These are phyloP conservation scores for Candida coleopterorum DNA, from an alignment of 805 yeast species.

Conservation along the genomic window DNA sequence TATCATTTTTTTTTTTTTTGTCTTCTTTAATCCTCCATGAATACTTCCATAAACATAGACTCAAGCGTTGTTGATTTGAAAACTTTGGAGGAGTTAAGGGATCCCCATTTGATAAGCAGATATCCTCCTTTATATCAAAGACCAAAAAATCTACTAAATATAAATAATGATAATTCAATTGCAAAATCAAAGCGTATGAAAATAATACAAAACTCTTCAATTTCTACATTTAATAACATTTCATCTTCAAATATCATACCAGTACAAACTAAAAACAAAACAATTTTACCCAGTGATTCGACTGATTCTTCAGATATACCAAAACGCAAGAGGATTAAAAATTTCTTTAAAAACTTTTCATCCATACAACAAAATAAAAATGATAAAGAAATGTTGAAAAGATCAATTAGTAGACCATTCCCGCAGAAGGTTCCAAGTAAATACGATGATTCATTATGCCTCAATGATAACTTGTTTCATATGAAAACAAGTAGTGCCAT, in stretches of 20 bases:
- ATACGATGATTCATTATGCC: neutral
- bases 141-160: neutral
- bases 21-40: conserved; percentile 1
- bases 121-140: conserved; percentile 10
- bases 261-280: neutral
- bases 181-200: neutral
- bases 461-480: neutral
- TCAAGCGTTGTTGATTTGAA: conserved; percentile 9
- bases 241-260: neutral
- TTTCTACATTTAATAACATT: neutral
- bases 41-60: neutral
- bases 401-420: conserved; percentile 2
- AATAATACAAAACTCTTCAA: neutral
- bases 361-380: neutral
- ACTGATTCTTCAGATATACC: neutral
- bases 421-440: neutral
- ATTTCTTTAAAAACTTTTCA: conserved; percentile 3
- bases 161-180: neutral
- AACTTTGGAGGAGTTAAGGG: conserved; percentile 11
- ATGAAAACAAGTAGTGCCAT: conserved; percentile 3
- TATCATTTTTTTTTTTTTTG: too few relatives aligned
- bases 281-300: neutral
- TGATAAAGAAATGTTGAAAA: neutral
- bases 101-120: conserved; percentile 10
- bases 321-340: conserved; percentile 1